Conservation (phyloP, 2,329 filamentous ascomycete genomes). For the Talaromyces sp. region DNA sequence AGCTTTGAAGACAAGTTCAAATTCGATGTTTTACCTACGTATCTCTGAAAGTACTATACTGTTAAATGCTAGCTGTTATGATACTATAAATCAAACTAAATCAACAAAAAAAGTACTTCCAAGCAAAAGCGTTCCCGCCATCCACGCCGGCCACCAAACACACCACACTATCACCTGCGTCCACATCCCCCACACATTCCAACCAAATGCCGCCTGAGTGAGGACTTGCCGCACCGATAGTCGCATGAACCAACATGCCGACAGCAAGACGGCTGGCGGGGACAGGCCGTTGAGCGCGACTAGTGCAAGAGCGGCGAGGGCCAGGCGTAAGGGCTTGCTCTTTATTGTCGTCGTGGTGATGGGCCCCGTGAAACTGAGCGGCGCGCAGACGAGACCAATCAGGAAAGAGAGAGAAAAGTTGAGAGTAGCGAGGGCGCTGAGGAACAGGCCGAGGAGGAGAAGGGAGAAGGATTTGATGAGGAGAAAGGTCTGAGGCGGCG, state of each 20-base stretch:
- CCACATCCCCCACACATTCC: conserved; percentile 85
- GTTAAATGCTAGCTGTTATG: too few species aligned
- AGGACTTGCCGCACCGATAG: conserved; percentile 55
- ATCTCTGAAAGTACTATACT: background rate
- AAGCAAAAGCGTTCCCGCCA: conserved; percentile 49
- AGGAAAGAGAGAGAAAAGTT: conserved; percentile 91
- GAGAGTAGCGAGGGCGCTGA: conserved; percentile 86
- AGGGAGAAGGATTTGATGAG: conserved; percentile 87
- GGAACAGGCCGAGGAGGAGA: conserved; percentile 84
- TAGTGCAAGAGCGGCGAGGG: conserved; percentile 29
- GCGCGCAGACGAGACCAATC: conserved; percentile 70
- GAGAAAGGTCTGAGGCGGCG: conserved; percentile 64
- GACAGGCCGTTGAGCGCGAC: conserved; percentile 56
- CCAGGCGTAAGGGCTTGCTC: background rate
- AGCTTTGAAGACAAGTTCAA: background rate
- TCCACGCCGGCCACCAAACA: conserved; percentile 92
- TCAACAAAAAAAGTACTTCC: conserved; percentile 27
- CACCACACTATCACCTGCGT: conserved; percentile 88
- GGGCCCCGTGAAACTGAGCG: conserved; percentile 64
- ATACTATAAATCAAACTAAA: background rate
- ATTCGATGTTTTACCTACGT: background rate
- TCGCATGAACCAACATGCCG: conserved; percentile 44
- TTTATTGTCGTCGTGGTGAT: conserved; percentile 13
- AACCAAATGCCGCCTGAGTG: conserved; percentile 72
- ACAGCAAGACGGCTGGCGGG: conserved; percentile 53